Base-by-base conservation (phyloP, 2,329 filamentous ascomycete genomes). In the Monascus ruber region DNA sequence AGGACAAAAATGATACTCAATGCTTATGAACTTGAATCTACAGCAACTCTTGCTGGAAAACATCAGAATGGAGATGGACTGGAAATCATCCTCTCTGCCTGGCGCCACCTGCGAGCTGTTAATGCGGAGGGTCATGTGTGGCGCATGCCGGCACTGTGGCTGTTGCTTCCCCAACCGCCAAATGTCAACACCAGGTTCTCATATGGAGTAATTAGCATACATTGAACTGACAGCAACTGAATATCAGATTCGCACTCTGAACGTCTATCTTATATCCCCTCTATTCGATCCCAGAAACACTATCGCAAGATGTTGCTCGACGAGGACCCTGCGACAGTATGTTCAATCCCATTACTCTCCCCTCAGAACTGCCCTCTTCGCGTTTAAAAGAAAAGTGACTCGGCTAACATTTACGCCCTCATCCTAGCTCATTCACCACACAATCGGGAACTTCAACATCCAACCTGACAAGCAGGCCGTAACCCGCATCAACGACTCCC, bases 361-460 rank as follows among this genome's bases (percentile, higher is more conserved):
- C 2, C 17, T 17, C 3, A 17, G 2, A 17, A 17, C 17, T 17
- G 17, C 17, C 17, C 17, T 17, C 17, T 17, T 17, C 17, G 17
- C 17, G 7, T 31, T 31, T 7, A 7, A 31, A 7, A 31, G 7
- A 7, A 8, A 7, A 7, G n/a, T 8, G 29, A 31, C 29, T 31
- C n/a, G 2, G 7, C 7, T 6, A 17, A 38, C 37, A 34, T 42
- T 47, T 35, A 45, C 41, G 31, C 33, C 32, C 4, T 32, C 34
- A 24, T 34, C 5, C 7, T 63, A 91, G 84, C 82, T 95, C 57
- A 94, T 98, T 67, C 76, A 81, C 58, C 83, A 93, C 68, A 94
- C 88, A 33, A 83, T 93, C 55, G 75, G 80, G 53, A 94, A 95
- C 72, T 98, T 98, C 78, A 91, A 94, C 69, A 94, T 89, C 55